Percentiles rank a stretch among this genome's conserved stretches.
Evolutionary conservation across 2,329 filamentous ascomycete species (phyloP).

Genomic region (Colletotrichum coccodes): DNA sequence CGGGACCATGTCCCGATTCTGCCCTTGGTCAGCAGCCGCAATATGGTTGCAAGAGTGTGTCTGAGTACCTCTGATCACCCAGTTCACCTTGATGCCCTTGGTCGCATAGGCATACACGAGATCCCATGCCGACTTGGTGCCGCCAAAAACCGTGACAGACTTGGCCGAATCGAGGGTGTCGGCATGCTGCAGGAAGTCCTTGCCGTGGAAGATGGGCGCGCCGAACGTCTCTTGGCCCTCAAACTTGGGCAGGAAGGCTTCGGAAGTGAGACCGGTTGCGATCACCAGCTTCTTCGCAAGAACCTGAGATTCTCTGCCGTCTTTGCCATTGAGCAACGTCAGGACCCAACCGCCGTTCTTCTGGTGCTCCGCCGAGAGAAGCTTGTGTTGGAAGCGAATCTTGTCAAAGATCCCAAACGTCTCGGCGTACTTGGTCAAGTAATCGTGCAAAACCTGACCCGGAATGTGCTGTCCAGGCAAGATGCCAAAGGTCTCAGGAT

Average conservation of each 20-base stretch:
- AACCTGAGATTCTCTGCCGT: constrained; percentile 39
- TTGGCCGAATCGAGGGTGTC: constrained; percentile 53
- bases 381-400: constrained; percentile 51
- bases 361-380: constrained; percentile 55
- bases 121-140: constrained; percentile 73
- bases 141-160: constrained; percentile 66
- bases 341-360: constrained; percentile 54
- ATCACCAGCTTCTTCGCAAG: constrained; percentile 59
- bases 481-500: constrained; percentile 60
- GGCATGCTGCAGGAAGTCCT: constrained; percentile 53
- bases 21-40: neutral
- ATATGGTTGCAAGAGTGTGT: neutral
- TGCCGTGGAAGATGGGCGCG: constrained; percentile 60
- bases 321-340: constrained; percentile 37
- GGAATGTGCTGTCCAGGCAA: constrained; percentile 58
- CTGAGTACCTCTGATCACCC: constrained; percentile 65
- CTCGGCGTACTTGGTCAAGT: constrained; percentile 56
- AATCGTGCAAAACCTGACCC: constrained; percentile 56
- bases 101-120: constrained; percentile 70
- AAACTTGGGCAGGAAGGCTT: constrained; percentile 58
- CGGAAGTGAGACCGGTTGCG: constrained; percentile 65
- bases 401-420: constrained; percentile 52
- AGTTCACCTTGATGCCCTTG: constrained; percentile 64
- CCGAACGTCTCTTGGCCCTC: constrained; percentile 57
- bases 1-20: constrained; percentile 65